Conservation (phyloP, 768 basidiomycete species). For the Trametes sanguinea region DNA sequence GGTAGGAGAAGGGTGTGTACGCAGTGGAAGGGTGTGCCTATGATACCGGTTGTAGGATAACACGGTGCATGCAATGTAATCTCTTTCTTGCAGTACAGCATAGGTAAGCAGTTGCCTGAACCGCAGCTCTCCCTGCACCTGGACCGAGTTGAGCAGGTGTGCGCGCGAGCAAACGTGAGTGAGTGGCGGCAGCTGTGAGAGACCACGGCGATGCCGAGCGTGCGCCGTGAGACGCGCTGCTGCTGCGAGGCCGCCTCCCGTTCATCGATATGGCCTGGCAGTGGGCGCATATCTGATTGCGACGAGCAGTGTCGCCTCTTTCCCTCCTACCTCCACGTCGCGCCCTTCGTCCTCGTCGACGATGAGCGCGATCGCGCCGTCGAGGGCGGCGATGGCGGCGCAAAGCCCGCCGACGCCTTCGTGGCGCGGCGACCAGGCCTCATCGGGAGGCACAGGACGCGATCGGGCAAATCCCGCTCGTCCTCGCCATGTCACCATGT, state of each 20-base stretch:
- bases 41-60: slow-evolving; percentile 16
- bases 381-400: neutral
- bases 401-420: neutral
- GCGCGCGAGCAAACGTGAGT: neutral
- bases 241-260: slow-evolving; percentile 8
- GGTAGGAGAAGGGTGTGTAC: neutral
- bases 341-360: neutral
- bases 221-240: slow-evolving; percentile 16
- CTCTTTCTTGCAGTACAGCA: slow-evolving; percentile 6
- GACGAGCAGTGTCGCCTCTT: neutral
- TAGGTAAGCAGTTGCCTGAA: neutral
- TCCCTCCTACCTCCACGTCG: slow-evolving; percentile 12
- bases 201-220: slow-evolving; percentile 14
- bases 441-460: slow-evolving; percentile 3
- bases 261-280: slow-evolving; percentile 4
- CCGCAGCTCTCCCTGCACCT: neutral
- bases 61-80: slow-evolving; percentile 11
- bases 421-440: neutral
- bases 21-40: slow-evolving; percentile 4
- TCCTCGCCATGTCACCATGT: neutral
- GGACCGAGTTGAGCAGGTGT: no score
- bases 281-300: slow-evolving; percentile 16
- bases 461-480: neutral
- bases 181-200: neutral
- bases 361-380: neutral